A percentile compares a stretch with the other conserved stretches of the same genome.
Evolutionary conservation across 2,329 filamentous ascomycete species (phyloP).

Genomic region (Huntiella savannae): DNA sequence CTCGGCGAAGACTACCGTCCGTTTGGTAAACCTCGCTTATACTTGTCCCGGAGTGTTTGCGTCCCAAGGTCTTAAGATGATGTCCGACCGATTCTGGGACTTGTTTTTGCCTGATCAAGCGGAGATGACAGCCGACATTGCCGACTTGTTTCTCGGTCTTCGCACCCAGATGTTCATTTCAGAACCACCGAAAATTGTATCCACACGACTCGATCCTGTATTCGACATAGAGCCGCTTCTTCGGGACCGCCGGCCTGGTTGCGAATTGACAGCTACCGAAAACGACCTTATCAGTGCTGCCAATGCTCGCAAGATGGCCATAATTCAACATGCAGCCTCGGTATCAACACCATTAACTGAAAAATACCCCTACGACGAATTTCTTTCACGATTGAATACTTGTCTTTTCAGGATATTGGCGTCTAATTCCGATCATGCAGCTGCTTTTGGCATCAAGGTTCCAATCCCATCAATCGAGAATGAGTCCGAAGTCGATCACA

Average conservation of each 20-base stretch:
- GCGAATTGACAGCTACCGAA: constrained; percentile 9
- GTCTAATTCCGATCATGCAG: constrained; percentile 19
- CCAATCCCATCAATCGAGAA: constrained; percentile 17
- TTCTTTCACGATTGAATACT: constrained; percentile 19
- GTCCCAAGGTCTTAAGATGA: constrained; percentile 20
- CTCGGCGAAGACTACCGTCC: constrained; percentile 13
- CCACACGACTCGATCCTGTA: constrained; percentile 9
- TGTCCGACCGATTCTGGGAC: constrained; percentile 25
- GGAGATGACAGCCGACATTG: constrained; percentile 10
- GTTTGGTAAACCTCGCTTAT: constrained; percentile 11
- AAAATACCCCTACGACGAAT: constrained; percentile 18
- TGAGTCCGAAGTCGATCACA: constrained; percentile 17
- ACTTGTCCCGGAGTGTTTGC: constrained; percentile 11
- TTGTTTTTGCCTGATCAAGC: constrained; percentile 19
- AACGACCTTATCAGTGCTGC: constrained; percentile 9
- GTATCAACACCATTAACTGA: neutral
- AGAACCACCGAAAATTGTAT: constrained; percentile 4
- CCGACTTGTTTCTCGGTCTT: constrained; percentile 9
- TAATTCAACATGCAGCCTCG: constrained; percentile 6
- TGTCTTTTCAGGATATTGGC: constrained; percentile 19
- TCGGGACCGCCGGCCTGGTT: constrained; percentile 4
- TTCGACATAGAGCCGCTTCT: constrained; percentile 9
- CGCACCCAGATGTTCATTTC: constrained; percentile 11
- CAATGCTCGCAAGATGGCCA: constrained; percentile 5
- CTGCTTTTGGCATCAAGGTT: constrained; percentile 20